A percentile compares a stretch with the other conserved stretches of the same genome.
phyloP scores from a whole-genome alignment of 164 flowering plant species.

The Piper betle region DNA sequence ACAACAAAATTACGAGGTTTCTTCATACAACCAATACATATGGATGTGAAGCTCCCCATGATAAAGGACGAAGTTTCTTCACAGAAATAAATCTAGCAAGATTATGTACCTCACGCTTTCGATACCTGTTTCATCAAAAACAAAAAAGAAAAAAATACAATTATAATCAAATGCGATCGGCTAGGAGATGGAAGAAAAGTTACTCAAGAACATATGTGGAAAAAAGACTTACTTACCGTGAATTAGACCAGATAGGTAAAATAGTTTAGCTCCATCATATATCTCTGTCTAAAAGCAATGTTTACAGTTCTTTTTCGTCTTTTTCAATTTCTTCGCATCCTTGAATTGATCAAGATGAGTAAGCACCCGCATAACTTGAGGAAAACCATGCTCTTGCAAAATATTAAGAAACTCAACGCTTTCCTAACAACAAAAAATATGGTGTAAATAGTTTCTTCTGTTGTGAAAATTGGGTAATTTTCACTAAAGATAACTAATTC shows the following conservation, averaged over 20 bases:
- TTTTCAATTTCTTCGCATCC: slow-evolving; percentile 80
- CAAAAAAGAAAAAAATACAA: neutral
- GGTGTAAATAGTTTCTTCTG: neutral
- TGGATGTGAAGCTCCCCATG: slow-evolving; percentile 89
- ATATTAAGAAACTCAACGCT: slow-evolving; percentile 95
- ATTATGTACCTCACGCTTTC: slow-evolving; percentile 84
- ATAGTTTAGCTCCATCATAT: slow-evolving; percentile 87
- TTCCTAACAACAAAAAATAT: slow-evolving; percentile 45
- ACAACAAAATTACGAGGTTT: neutral
- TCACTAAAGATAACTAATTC: too few relatives aligned
- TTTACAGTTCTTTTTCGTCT: slow-evolving; percentile 85
- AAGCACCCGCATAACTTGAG: slow-evolving; percentile 94
- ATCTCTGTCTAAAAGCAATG: slow-evolving; percentile 98
- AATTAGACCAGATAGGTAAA: slow-evolving; percentile 89
- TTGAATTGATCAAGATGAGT: slow-evolving; percentile 92
- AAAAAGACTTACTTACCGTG: slow-evolving; percentile 68
- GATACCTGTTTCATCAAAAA: slow-evolving; percentile 33
- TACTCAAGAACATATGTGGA: neutral
- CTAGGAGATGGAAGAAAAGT: neutral
- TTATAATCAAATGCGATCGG: neutral
- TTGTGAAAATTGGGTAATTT: too few relatives aligned
- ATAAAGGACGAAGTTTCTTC: slow-evolving; percentile 73
- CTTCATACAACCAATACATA: slow-evolving; percentile 80
- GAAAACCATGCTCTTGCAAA: slow-evolving; percentile 89
- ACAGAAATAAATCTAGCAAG: slow-evolving; percentile 94